These are phyloP conservation scores for Lachnellula hyalina DNA, from an alignment of 2,329 filamentous ascomycete species.

Conservation along the genomic window DNA sequence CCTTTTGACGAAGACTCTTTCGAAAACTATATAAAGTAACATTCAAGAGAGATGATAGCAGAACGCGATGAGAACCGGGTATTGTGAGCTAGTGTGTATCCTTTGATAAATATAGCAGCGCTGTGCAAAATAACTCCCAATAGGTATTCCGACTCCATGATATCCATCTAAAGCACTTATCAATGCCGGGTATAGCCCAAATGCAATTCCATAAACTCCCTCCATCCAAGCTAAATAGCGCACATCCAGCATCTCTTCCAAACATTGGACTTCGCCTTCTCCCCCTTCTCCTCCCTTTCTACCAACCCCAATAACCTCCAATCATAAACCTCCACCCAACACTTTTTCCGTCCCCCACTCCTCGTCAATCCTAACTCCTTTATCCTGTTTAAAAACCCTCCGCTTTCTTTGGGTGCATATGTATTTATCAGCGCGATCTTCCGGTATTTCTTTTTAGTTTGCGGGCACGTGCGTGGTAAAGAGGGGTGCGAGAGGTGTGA, in stretches of 20 bases:
- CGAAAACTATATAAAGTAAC: not conserved
- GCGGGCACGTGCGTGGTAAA: conserved; percentile 13
- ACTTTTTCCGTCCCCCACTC: conserved; percentile 21
- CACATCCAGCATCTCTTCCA: conserved; percentile 16
- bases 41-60: not conserved
- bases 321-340: conserved; percentile 34
- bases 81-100: not conserved
- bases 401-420: conserved; percentile 26
- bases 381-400: conserved; percentile 26
- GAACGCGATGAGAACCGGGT: not conserved
- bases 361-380: conserved; percentile 19
- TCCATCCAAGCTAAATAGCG: conserved; percentile 2
- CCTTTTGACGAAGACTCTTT: no score
- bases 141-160: not conserved
- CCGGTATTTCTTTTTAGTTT: conserved; percentile 16
- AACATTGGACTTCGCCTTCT: conserved; percentile 22
- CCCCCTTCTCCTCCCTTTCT: conserved; percentile 35
- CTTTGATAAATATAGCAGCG: not conserved
- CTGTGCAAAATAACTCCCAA: not conserved
- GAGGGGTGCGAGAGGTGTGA: conserved; percentile 9
- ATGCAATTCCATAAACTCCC: not conserved
- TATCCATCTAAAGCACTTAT: not conserved
- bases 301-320: conserved; percentile 39
- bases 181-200: no score
- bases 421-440: conserved; percentile 34